These are phyloP conservation scores for Pseudogymnoascus sp. DNA, from an alignment of 2,329 filamentous ascomycete genomes.

Conservation along the genomic window DNA sequence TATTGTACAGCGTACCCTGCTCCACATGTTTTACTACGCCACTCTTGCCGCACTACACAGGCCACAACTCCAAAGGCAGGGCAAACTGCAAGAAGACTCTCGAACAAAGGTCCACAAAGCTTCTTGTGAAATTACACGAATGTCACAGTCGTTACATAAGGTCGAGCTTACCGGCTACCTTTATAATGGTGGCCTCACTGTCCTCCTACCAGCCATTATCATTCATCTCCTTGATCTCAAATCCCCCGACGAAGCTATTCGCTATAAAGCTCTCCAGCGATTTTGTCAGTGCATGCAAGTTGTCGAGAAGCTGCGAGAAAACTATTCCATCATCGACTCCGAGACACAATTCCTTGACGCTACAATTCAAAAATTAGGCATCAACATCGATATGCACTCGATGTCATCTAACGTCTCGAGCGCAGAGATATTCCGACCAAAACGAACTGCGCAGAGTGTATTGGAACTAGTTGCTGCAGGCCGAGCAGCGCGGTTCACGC, in stretches of 20 bases:
- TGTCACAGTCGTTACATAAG: constrained; percentile 66
- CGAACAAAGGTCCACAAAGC: constrained; percentile 72
- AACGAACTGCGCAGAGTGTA: background rate
- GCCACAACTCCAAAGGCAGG: constrained; percentile 39
- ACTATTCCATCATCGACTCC: constrained; percentile 83
- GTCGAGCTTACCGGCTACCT: constrained; percentile 68
- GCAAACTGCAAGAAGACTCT: constrained; percentile 58
- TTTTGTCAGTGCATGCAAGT: constrained; percentile 88
- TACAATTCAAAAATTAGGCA: constrained; percentile 74
- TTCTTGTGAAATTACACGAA: constrained; percentile 73
- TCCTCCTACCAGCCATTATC: constrained; percentile 80
- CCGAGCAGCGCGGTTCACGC: background rate
- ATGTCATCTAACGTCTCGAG: background rate
- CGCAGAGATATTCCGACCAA: background rate
- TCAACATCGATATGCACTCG: constrained; percentile 28
- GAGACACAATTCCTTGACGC: constrained; percentile 83
- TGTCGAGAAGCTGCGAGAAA: constrained; percentile 74
- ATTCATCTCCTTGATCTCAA: constrained; percentile 87
- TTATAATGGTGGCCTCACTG: constrained; percentile 79
- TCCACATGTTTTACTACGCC: constrained; percentile 88
- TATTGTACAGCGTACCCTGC: constrained; percentile 65
- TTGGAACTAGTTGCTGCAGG: background rate
- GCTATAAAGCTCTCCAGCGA: constrained; percentile 63
- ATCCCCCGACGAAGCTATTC: constrained; percentile 62
- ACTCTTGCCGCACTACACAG: constrained; percentile 81